Evolutionary conservation across 1,284 basidiomycete genomes (phyloP), one percentile per base, ranked within the genome.

Genomic region (Vanrija sp.): DNA sequence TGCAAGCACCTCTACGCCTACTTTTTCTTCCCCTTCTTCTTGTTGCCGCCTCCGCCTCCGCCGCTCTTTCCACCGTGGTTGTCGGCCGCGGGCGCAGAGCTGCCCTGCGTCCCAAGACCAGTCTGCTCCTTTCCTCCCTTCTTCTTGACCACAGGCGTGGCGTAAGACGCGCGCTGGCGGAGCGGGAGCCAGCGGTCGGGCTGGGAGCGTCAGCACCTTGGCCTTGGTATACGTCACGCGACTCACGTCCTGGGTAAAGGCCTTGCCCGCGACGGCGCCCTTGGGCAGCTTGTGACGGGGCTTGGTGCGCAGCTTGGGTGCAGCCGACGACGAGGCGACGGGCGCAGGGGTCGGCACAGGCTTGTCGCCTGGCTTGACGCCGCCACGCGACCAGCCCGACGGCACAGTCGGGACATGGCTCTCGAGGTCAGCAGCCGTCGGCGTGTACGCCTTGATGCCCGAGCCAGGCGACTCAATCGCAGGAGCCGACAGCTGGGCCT

Each of bases 131-230:
- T 70, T 41, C 59, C 49, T 9, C 66, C 67, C 75, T 81, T 84
- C 55, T 68, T 68, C 67, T 66, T 69, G 60, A 66, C 69, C 37
- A 51, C 62, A 46, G 54, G 54, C 3, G 65, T 57, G 18, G 62
- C 57, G 45, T 66, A 73, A 2, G 67, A 67, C 12, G 64, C 56
- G 43, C 75, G 56, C 57, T 73, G 72, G 37, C 63, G 61, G 41
- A 75, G 57, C 2, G 73, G 75, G 31, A 73, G 54, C 75, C 75
- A 76, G 36, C 75, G 60, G 41, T 76, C 75, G n/a, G 73, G 71
- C 73, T 75, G 53, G 6, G 19, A n/a, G 12, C 5, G 38, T 46
- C 38, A 43, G 48, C 19, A 24, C 35, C 8, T 3, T 31, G 10
- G 16, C 23, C 45, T 27, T 19, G 20, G 35, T 5, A 22, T 1